Conservation (phyloP, 108 stramenopile genomes). For the Skeletonema marinoi region DNA sequence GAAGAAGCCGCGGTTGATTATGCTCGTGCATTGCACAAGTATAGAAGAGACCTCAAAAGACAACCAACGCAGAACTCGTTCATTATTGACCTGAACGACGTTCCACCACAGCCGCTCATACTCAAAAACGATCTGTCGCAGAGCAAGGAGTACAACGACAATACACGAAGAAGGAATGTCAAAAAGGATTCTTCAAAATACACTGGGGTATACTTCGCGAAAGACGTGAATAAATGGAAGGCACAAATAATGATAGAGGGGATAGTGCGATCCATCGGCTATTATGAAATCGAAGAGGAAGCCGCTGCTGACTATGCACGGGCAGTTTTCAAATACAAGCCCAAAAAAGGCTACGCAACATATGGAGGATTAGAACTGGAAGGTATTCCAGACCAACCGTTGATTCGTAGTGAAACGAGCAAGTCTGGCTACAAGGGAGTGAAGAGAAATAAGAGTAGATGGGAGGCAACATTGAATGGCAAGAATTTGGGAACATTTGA, state of each 20-base stretch:
- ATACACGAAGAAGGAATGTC: neutral
- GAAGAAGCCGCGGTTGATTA: neutral
- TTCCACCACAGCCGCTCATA: neutral
- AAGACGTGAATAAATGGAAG: neutral
- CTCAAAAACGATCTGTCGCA: neutral
- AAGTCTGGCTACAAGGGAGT: neutral
- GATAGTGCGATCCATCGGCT: neutral
- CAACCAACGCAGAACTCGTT: neutral
- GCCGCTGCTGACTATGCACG: neutral
- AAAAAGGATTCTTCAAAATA: neutral
- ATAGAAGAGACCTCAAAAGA: neutral
- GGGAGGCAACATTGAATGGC: neutral
- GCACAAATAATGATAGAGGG: constrained; percentile 7
- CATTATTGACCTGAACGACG: neutral
- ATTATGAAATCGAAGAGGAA: neutral
- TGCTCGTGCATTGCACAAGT: neutral
- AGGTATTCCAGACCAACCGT: neutral
- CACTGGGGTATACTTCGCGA: neutral
- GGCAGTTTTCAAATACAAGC: neutral
- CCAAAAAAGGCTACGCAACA: neutral
- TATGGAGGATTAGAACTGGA: neutral
- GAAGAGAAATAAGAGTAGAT: constrained; percentile 2
- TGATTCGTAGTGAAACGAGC: neutral
- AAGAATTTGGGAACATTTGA: constrained; percentile 5
- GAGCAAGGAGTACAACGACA: neutral